phyloP scores from a whole-genome alignment of 495 filamentous ascomycete genomes.

The Daldinia childiae region DNA sequence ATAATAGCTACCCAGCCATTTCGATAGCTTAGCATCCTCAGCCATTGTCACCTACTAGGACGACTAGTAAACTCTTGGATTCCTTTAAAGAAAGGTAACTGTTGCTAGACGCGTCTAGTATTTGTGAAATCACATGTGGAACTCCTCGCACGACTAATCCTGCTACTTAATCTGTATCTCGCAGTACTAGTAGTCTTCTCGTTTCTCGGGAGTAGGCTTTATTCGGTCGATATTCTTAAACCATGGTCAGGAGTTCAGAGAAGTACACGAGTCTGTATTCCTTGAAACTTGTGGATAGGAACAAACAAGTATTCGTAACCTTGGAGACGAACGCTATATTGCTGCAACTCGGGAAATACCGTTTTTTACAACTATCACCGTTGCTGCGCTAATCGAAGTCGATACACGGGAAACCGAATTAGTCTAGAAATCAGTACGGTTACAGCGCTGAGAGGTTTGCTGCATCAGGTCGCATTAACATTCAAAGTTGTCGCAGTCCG shows the following conservation, averaged over 20 bases:
- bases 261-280: not conserved
- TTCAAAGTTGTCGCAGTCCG: not conserved
- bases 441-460: not conserved
- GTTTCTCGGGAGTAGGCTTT: not conserved
- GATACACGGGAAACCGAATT: not conserved
- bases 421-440: not conserved
- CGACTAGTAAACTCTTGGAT: not conserved
- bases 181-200: not conserved
- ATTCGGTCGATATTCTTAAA: not conserved
- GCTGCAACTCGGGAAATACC: not conserved
- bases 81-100: not conserved
- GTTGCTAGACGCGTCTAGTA: not conserved
- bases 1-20: slow-evolving; percentile 43
- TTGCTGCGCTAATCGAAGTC: not conserved
- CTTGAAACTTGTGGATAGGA: not conserved
- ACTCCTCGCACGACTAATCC: not conserved
- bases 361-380: not conserved
- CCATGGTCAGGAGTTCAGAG: not conserved
- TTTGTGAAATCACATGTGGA: slow-evolving; percentile 2
- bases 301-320: not conserved
- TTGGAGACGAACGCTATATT: not conserved
- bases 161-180: too few relatives aligned
- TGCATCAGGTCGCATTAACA: slow-evolving; percentile 6
- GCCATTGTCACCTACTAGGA: slow-evolving; percentile 27
- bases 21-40: slow-evolving; percentile 21